A percentile compares a stretch with the other conserved stretches of the same genome.
Evolutionary conservation across 306 rosid species (phyloP).

Genomic region (Herpetospermum pedunculosum): DNA sequence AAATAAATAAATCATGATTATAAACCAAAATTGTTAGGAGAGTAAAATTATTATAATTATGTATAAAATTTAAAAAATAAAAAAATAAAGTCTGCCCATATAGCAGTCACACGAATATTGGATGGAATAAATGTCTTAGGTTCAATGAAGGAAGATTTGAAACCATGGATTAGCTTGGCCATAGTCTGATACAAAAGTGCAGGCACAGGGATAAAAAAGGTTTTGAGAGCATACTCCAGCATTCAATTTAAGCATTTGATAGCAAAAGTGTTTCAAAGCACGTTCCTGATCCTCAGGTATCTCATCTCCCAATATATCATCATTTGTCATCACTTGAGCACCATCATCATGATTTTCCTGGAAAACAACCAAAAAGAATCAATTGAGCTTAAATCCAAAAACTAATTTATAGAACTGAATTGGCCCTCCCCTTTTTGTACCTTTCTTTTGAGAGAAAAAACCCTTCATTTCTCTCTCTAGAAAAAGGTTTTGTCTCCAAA

Average conservation of each 20-base stretch:
- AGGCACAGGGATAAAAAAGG: constrained; percentile 1
- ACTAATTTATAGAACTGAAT: background rate
- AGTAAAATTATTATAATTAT: too few relatives aligned
- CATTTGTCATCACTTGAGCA: constrained; percentile 61
- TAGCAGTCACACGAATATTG: background rate
- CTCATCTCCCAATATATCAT: constrained; percentile 96
- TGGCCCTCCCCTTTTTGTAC: background rate
- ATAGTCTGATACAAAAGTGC: background rate
- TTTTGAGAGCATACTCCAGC: constrained; percentile 47
- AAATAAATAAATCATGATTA: background rate
- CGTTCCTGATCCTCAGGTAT: constrained; percentile 91
- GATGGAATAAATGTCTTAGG: background rate
- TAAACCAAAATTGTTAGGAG: too few relatives aligned
- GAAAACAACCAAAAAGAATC: background rate
- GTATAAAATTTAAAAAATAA: too few relatives aligned
- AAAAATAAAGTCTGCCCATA: too few relatives aligned
- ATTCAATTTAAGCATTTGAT: constrained; percentile 72
- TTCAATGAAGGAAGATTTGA: background rate
- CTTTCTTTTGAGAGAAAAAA: background rate
- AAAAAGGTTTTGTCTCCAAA: background rate
- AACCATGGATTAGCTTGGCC: background rate
- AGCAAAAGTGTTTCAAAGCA: constrained; percentile 78
- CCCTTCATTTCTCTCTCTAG: background rate
- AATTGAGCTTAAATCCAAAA: background rate
- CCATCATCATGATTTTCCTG: constrained; percentile 57